Conservation (phyloP, 768 basidiomycete species). For the Calocybe indica region DNA sequence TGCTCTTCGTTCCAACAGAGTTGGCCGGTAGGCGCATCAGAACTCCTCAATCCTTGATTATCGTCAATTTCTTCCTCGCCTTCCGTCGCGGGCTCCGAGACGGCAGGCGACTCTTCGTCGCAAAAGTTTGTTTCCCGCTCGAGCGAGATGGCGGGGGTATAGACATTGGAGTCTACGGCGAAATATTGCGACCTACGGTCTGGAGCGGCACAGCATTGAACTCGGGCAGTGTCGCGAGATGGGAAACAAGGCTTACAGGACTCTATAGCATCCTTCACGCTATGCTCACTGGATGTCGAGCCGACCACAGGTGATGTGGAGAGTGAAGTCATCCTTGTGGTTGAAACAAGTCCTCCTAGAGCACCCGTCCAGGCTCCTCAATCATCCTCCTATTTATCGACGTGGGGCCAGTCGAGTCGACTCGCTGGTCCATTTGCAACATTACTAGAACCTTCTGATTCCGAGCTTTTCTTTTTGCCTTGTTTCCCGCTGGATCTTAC, state of each 20-base stretch:
- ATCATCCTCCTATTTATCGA: not conserved
- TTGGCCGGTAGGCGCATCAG: too few relatives aligned
- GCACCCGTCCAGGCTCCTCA: not conserved
- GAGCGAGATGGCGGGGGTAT: conserved; percentile 23
- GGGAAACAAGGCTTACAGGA: conserved; percentile 40
- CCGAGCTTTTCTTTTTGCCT: too few relatives aligned
- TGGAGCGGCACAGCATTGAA: conserved; percentile 18
- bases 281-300: conserved; percentile 42
- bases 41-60: too few relatives aligned
- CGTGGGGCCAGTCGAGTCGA: too few relatives aligned
- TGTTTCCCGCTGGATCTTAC: too few relatives aligned
- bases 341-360: too few relatives aligned
- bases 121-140: conserved; percentile 23
- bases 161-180: conserved; percentile 51
- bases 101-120: conserved; percentile 29
- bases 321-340: conserved; percentile 36
- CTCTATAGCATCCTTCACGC: conserved; percentile 49
- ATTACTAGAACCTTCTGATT: too few relatives aligned
- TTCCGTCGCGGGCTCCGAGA: too few relatives aligned
- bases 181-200: conserved; percentile 69
- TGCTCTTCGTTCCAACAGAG: too few relatives aligned
- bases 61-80: too few relatives aligned
- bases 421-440: too few relatives aligned
- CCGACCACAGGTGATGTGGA: conserved; percentile 33
- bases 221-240: not conserved